Percentiles rank a stretch among this genome's conserved stretches.
Conservation (phyloP, 2,329 filamentous ascomycete species). For the Xylaria sp. region DNA sequence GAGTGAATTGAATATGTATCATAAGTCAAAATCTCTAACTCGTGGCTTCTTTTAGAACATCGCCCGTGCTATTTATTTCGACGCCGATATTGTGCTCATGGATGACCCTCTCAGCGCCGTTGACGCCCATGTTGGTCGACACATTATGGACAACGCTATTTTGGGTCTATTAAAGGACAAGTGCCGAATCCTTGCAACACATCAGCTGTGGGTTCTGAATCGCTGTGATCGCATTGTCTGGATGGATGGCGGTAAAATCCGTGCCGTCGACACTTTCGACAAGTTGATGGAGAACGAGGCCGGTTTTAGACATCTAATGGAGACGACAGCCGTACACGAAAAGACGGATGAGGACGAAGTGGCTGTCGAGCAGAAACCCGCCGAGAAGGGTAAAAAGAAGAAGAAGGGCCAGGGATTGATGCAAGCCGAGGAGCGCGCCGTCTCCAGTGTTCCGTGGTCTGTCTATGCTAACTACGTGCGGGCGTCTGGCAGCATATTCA, state of each 20-base stretch:
- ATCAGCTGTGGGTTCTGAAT: conserved; percentile 91
- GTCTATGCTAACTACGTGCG: conserved; percentile 82
- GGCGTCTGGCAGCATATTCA: conserved; percentile 76
- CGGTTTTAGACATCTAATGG: conserved; percentile 86
- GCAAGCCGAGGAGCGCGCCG: conserved; percentile 74
- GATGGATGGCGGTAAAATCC: conserved; percentile 87
- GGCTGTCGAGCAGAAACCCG: conserved; percentile 58
- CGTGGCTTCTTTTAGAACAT: conserved; percentile 68
- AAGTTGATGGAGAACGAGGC: conserved; percentile 83
- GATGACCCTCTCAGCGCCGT: conserved; percentile 76
- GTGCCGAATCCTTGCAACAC: conserved; percentile 89
- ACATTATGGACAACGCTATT: conserved; percentile 94
- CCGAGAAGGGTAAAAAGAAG: conserved; percentile 62
- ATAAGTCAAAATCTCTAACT: conserved; percentile 1
- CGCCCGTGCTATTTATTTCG: conserved; percentile 79
- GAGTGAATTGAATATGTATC: background rate
- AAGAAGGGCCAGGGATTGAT: conserved; percentile 73
- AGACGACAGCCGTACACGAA: conserved; percentile 79
- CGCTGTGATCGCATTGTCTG: conserved; percentile 92
- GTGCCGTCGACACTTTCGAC: conserved; percentile 87
- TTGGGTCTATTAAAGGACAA: conserved; percentile 88
- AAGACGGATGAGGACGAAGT: conserved; percentile 63
- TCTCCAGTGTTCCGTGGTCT: conserved; percentile 79
- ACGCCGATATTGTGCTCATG: conserved; percentile 74
- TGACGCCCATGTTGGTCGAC: conserved; percentile 74